phyloP scores from a whole-genome alignment of 768 basidiomycete species.

The Psilocybe subaeruginosa region DNA sequence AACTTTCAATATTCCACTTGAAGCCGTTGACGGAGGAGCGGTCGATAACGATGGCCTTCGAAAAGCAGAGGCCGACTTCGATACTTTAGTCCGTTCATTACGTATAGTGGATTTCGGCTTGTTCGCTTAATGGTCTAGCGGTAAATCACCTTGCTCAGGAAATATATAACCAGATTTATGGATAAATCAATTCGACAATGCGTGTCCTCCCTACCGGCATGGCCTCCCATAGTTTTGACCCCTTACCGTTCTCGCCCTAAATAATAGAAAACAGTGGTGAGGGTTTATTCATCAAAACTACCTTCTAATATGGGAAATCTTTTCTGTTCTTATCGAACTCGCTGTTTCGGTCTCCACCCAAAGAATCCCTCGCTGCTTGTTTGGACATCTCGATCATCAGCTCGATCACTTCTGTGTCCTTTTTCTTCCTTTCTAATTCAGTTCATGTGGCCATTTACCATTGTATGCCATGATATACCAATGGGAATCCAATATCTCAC shows the following conservation, averaged over 20 bases:
- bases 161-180: slow-evolving; percentile 4
- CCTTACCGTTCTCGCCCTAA: slow-evolving; percentile 4
- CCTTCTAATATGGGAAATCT: slow-evolving; percentile 9
- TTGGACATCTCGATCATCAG: slow-evolving; percentile 14
- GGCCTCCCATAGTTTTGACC: background rate
- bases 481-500: slow-evolving; percentile 16
- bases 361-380: slow-evolving; percentile 7
- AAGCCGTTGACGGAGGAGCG: slow-evolving; percentile 45
- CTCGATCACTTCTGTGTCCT: slow-evolving; percentile 8
- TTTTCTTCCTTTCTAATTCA: slow-evolving; percentile 9
- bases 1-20: slow-evolving; percentile 79
- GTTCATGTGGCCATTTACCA: slow-evolving; percentile 11
- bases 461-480: slow-evolving; percentile 2
- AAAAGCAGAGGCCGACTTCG: slow-evolving; percentile 51
- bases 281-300: background rate
- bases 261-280: slow-evolving; percentile 8
- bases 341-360: slow-evolving; percentile 6
- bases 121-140: slow-evolving; percentile 50
- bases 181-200: slow-evolving; percentile 10
- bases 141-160: background rate
- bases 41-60: slow-evolving; percentile 40
- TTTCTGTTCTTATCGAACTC: slow-evolving; percentile 17
- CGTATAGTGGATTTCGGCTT: slow-evolving; percentile 68
- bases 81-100: slow-evolving; percentile 58
- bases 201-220: slow-evolving; percentile 5